These are phyloP conservation scores for Carpinus viminea DNA, from an alignment of 306 rosid genomes.

Conservation along the genomic window DNA sequence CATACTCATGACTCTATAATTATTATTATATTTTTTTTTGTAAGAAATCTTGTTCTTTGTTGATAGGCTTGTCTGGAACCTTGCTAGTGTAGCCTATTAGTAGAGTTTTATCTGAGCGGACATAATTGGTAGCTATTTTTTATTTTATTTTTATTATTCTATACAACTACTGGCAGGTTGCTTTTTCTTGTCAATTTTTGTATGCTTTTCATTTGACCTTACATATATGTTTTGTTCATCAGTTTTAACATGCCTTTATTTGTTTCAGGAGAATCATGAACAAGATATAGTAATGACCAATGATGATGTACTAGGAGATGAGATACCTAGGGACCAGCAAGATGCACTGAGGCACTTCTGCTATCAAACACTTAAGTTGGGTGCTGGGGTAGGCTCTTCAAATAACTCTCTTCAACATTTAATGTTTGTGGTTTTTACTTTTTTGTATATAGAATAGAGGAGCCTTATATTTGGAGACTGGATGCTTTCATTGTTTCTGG, in stretches of 20 bases:
- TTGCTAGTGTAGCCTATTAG: not conserved
- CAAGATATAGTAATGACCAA: conserved; percentile 63
- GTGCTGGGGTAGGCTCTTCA: conserved; percentile 61
- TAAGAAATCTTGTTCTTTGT: not conserved
- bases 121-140: not conserved
- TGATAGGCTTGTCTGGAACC: not conserved
- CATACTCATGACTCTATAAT: not conserved
- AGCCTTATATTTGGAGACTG: not conserved
- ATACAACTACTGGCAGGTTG: not conserved
- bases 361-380: conserved; percentile 85
- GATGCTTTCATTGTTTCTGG: not conserved
- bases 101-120: not conserved
- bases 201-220: not conserved
- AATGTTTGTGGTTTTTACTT: not conserved
- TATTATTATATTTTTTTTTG: not conserved
- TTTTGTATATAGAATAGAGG: not conserved
- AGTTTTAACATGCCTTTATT: conserved; percentile 15
- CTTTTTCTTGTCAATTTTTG: not conserved
- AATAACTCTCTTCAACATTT: conserved; percentile 14
- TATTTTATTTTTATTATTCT: not conserved
- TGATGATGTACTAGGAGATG: conserved; percentile 97
- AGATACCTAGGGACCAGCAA: conserved; percentile 93
- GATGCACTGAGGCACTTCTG: conserved; percentile 85
- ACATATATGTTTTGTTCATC: conserved; percentile 16
- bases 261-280: conserved; percentile 69